Conservation (phyloP, 176 grass and related monocot species). For the Melocanna baccifera region DNA sequence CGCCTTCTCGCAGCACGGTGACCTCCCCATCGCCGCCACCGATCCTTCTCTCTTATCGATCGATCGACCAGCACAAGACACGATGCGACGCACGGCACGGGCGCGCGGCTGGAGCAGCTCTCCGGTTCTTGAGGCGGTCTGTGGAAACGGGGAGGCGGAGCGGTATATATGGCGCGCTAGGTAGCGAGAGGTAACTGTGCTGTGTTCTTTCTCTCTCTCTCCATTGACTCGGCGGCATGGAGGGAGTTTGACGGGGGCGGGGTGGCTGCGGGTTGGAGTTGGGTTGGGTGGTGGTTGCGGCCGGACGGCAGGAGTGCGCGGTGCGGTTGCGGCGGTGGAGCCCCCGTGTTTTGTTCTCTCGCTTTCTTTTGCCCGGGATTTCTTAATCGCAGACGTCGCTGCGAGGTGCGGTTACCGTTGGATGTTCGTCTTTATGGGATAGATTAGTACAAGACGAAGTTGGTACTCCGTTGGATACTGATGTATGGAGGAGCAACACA, state of each 20-base stretch:
- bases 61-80: not conserved
- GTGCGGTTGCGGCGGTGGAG: conserved; percentile 31
- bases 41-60: not conserved
- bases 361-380: not conserved
- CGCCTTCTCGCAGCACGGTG: conserved; percentile 94
- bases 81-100: not conserved
- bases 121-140: not conserved
- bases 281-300: conserved; percentile 25
- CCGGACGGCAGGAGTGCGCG: not conserved
- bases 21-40: conserved; percentile 57
- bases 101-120: not conserved
- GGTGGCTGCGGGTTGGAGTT: not conserved
- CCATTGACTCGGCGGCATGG: conserved; percentile 24
- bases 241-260: not conserved
- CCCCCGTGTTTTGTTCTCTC: conserved; percentile 6
- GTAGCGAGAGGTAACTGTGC: not conserved
- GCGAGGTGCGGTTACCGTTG: not conserved
- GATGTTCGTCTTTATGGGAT: not conserved
- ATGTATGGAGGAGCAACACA: not conserved
- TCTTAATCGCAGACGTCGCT: not conserved
- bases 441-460: not conserved
- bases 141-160: not conserved
- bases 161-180: conserved; percentile 31
- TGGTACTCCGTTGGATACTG: not conserved
- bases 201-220: not conserved